These are phyloP conservation scores for Alternaria incomplexa DNA, from an alignment of 2,329 filamentous ascomycete species.

Conservation along the genomic window DNA sequence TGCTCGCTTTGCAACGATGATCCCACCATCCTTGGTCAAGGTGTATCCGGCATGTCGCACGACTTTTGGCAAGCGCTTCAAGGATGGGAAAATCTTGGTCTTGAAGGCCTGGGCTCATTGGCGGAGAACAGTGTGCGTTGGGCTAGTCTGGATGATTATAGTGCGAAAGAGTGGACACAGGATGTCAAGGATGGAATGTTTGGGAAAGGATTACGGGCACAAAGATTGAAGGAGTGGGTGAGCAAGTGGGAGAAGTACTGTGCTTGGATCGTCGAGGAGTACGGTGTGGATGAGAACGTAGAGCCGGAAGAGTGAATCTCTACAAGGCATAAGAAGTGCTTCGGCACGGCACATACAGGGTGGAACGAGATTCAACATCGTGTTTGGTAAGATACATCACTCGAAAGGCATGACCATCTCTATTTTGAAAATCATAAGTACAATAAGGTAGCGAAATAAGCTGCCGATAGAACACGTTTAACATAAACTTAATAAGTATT, in stretches of 20 bases:
- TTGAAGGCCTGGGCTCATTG: constrained; percentile 83
- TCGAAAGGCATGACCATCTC: neutral
- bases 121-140: constrained; percentile 93
- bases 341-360: neutral
- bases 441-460: neutral
- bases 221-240: constrained; percentile 78
- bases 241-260: constrained; percentile 89
- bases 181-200: constrained; percentile 76
- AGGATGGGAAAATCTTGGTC: constrained; percentile 87
- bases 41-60: constrained; percentile 80
- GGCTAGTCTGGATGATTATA: constrained; percentile 86
- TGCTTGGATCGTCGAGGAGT: constrained; percentile 85
- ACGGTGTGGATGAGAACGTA: constrained; percentile 58
- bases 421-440: neutral
- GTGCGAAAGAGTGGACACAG: constrained; percentile 70
- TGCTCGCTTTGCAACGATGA: constrained; percentile 91
- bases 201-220: constrained; percentile 73
- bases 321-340: neutral
- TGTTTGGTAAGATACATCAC: neutral
- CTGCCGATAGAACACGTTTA: neutral
- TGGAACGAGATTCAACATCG: neutral
- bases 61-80: constrained; percentile 95
- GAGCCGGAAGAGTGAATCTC: constrained; percentile 48
- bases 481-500: neutral
- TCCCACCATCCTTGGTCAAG: constrained; percentile 85